These are phyloP conservation scores for Pythium brachiatum DNA, from an alignment of 352 stramenopile genomes.

Conservation along the genomic window DNA sequence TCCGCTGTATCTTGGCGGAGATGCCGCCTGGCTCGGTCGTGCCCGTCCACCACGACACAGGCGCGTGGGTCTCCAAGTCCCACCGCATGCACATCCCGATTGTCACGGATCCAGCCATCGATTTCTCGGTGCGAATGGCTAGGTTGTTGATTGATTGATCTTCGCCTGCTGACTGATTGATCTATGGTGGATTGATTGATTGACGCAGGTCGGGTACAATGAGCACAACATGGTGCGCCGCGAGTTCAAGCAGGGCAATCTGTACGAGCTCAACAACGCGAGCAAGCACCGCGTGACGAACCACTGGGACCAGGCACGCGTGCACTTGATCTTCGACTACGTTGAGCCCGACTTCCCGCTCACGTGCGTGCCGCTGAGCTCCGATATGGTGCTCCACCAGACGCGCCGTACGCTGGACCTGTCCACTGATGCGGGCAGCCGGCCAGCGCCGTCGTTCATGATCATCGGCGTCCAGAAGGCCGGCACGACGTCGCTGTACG, in stretches of 20 bases:
- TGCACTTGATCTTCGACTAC: conserved; percentile 99
- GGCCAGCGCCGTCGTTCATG: conserved; percentile 90
- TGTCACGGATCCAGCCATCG: conserved; percentile 79
- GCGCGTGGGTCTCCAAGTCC: conserved; percentile 94
- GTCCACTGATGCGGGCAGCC: conserved; percentile 70
- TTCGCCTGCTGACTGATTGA: background rate
- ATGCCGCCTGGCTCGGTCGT: conserved; percentile 95
- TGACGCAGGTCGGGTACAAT: conserved; percentile 74
- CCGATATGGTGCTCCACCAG: conserved; percentile 93
- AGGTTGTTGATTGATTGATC: background rate
- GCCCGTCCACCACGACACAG: conserved; percentile 97
- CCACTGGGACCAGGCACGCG: conserved; percentile 85
- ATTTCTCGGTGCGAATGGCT: conserved; percentile 47
- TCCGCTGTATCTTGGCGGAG: conserved; percentile 94
- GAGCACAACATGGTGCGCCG: conserved; percentile 86
- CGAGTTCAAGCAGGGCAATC: conserved; percentile 90
- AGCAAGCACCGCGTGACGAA: conserved; percentile 96
- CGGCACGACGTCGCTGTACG: conserved; percentile 96
- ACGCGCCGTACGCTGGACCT: conserved; percentile 95
- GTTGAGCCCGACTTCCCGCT: conserved; percentile 83
- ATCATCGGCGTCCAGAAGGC: conserved; percentile 96
- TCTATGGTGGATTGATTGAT: background rate
- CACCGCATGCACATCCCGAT: conserved; percentile 97
- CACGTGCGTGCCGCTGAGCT: conserved; percentile 66
- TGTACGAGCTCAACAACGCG: conserved; percentile 99